Evolutionary conservation across 148 eudicot genomes (phyloP), one percentile per base, ranked within the genome.

Genomic region (Dianthus caryophyllus): DNA sequence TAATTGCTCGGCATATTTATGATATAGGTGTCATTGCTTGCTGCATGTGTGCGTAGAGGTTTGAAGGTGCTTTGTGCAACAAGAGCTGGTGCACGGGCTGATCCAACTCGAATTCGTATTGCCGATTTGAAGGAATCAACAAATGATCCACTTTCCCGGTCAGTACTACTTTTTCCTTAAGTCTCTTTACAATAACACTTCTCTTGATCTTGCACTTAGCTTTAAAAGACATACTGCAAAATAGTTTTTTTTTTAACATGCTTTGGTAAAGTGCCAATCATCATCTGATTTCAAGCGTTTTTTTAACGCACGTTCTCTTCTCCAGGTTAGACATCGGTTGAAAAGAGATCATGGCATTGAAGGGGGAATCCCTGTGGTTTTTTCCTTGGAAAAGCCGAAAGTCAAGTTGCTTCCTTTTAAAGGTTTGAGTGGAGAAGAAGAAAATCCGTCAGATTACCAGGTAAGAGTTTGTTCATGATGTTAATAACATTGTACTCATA

Each of bases 71-170:
- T 94, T 38, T 94, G 92, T 71, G 98, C 92, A 65, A 94, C 96
- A 39, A 97, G 98, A 78, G 98, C 98, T 55, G 98, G 98, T 47
- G 98, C 96, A 62, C 86, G 98, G 81, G 98, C 98, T 71, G 98
- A 94, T 73, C 98, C 98, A 64, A 94, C 98, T 67, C 87, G 98
- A 79, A 90, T 94, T 47, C 96, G 98, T 62, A 84, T 90, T 51
- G 97, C 98, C 62, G 98, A 94, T 79, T 73, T 94, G 66, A 84
- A 87, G 75, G 97, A 94, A 78, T 94, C 98, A 47, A 90, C 87
- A 66, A 94, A 94, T 70, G 97, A 94, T 71, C 98, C 98, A 33
- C 85, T 94, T 55, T 94, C 98, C 67, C 88, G 98, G 75, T 46
- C 98, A 0, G 98, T 94, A 81, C 64, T 63, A 38, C 65, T 77